A percentile compares a stretch with the other conserved stretches of the same genome.
These are phyloP conservation scores for Penicillium freii DNA, from an alignment of 2,329 filamentous ascomycete genomes.

Conservation along the genomic window DNA sequence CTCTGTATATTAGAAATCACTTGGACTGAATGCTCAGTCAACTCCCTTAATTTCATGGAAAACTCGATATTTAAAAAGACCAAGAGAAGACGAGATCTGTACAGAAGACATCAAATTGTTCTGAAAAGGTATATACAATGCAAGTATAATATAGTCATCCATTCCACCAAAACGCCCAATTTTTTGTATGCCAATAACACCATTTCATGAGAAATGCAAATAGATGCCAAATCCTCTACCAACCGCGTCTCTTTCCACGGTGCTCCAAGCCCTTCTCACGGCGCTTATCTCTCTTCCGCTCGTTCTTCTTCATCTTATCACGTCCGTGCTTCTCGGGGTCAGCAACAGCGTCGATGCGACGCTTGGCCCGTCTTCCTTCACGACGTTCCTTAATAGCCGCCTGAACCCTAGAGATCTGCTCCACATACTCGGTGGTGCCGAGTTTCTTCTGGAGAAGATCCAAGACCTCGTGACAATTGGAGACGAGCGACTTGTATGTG, in stretches of 20 bases:
- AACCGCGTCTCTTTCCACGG: constrained; percentile 68
- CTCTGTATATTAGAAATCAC: constrained; percentile 11
- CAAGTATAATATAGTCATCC: constrained; percentile 10
- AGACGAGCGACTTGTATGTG: constrained; percentile 68
- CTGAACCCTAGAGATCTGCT: constrained; percentile 68
- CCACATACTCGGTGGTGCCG: constrained; percentile 76
- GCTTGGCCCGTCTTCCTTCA: constrained; percentile 74
- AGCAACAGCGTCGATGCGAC: constrained; percentile 81
- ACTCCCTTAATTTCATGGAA: neutral
- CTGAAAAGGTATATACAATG: constrained; percentile 25
- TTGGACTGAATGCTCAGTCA: neutral
- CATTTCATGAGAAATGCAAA: constrained; percentile 19
- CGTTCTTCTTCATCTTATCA: constrained; percentile 79
- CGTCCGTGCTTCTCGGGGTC: constrained; percentile 75
- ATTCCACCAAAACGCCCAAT: constrained; percentile 24
- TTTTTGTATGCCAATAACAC: constrained; percentile 25
- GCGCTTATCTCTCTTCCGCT: constrained; percentile 77
- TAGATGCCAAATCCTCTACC: constrained; percentile 45
- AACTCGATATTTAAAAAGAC: neutral
- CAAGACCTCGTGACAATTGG: constrained; percentile 73
- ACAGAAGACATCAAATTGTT: constrained; percentile 23
- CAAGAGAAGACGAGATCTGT: constrained; percentile 4
- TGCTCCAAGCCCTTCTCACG: constrained; percentile 76
- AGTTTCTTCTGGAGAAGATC: constrained; percentile 80
- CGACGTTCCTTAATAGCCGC: constrained; percentile 69